phyloP scores from a whole-genome alignment of 176 grass and related monocot genomes.

The Elymus sibiricus region DNA sequence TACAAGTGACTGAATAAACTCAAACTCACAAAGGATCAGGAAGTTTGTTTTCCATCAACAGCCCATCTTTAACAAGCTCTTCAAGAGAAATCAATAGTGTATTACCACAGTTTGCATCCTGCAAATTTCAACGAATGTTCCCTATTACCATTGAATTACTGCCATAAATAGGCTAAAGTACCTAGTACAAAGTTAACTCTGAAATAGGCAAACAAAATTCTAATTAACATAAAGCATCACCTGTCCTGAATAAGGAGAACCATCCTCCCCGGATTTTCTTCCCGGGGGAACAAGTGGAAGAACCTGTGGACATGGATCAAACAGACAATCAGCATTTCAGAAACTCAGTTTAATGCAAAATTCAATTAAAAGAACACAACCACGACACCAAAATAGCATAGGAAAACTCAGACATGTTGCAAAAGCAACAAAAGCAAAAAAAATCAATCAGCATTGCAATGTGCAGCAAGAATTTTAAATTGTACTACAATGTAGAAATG shows the following conservation, averaged over 20 bases:
- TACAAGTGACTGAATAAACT: constrained; percentile 20
- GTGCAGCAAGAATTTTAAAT: neutral
- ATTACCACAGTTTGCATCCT: constrained; percentile 96
- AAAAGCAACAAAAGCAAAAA: neutral
- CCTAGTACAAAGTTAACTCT: neutral
- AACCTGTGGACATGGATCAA: constrained; percentile 46
- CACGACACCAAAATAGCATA: neutral
- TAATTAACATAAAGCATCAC: constrained; percentile 25
- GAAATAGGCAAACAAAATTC: neutral
- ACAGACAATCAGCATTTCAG: neutral
- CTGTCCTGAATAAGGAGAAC: constrained; percentile 94
- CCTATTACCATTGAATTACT: neutral
- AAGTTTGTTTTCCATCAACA: constrained; percentile 79
- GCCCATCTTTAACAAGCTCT: constrained; percentile 93
- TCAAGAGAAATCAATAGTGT: constrained; percentile 89
- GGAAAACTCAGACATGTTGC: neutral
- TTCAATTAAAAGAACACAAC: neutral
- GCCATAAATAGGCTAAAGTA: neutral
- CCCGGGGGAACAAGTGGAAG: constrained; percentile 92
- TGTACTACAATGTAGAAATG: neutral
- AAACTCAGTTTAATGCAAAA: neutral
- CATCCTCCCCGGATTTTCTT: constrained; percentile 85
- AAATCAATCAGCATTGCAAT: neutral
- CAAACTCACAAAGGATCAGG: constrained; percentile 59
- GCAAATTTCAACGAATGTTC: constrained; percentile 17